Percentiles rank a stretch among this genome's conserved stretches.
Evolutionary conservation across 352 stramenopile genomes (phyloP).

Genomic region (Pythium folliculosum): DNA sequence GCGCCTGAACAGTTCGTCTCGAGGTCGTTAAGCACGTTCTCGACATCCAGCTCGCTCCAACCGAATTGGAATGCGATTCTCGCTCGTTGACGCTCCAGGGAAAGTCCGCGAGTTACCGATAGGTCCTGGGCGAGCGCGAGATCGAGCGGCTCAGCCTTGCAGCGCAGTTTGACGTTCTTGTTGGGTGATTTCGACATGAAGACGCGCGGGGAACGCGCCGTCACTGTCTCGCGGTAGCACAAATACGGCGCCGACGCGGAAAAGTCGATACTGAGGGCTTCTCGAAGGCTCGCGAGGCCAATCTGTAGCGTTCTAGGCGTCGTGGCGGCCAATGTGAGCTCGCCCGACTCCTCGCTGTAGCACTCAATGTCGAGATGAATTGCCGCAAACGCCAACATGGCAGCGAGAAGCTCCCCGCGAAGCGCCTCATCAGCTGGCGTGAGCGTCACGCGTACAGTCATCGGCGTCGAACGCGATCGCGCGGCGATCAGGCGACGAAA

Average conservation of each 20-base stretch:
- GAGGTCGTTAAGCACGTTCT: background rate
- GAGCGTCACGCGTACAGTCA: background rate
- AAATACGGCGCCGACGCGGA: background rate
- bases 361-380: background rate
- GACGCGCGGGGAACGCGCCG: background rate
- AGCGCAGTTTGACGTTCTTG: slow-evolving; percentile 1
- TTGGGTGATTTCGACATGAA: slow-evolving; percentile 9
- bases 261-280: background rate
- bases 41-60: background rate
- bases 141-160: background rate
- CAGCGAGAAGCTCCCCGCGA: background rate
- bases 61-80: background rate
- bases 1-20: background rate
- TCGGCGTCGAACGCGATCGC: background rate
- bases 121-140: background rate
- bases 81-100: background rate
- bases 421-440: background rate
- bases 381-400: background rate
- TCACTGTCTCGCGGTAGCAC: slow-evolving; percentile 13
- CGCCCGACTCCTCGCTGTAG: background rate
- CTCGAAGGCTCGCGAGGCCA: background rate
- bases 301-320: background rate
- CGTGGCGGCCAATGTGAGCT: background rate
- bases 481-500: background rate
- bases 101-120: background rate